phyloP scores from a whole-genome alignment of 352 stramenopile genomes.

The Pythium apleroticum region DNA sequence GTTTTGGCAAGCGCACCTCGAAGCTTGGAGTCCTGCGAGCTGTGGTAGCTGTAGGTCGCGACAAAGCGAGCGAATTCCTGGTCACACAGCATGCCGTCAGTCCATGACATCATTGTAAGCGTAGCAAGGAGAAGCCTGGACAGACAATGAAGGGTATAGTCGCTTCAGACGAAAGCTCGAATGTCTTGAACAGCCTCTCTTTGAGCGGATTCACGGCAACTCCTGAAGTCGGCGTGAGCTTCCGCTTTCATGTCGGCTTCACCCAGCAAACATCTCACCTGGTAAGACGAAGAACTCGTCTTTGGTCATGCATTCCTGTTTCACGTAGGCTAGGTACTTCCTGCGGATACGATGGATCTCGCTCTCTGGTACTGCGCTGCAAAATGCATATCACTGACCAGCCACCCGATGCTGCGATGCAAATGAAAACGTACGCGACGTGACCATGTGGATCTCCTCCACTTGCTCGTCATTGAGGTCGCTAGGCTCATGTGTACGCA shows the following conservation, averaged over 20 bases:
- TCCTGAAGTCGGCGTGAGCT: constrained; percentile 3
- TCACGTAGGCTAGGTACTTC: constrained; percentile 14
- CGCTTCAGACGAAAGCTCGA: constrained; percentile 35
- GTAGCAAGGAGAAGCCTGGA: background rate
- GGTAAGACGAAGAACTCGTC: constrained; percentile 46
- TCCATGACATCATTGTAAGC: constrained; percentile 1
- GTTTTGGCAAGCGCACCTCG: constrained; percentile 30
- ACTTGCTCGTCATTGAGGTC: constrained; percentile 60
- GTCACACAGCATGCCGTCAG: background rate
- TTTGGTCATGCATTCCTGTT: constrained; percentile 50
- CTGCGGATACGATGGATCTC: constrained; percentile 53
- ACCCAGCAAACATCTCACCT: constrained; percentile 1
- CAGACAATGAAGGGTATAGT: constrained; percentile 35
- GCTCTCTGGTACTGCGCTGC: constrained; percentile 37
- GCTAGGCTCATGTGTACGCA: constrained; percentile 12
- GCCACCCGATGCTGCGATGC: background rate
- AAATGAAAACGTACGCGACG: constrained; percentile 34
- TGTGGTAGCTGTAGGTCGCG: constrained; percentile 61
- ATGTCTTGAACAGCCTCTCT: constrained; percentile 42
- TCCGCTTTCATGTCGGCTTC: background rate
- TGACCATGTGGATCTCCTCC: constrained; percentile 64
- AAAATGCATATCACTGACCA: background rate
- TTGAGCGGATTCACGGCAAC: constrained; percentile 46
- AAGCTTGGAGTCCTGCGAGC: constrained; percentile 46
- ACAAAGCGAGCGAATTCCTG: constrained; percentile 63